Evolutionary conservation across 2,329 filamentous ascomycete species (phyloP).

Genomic region (Penicillium hesseltinei): DNA sequence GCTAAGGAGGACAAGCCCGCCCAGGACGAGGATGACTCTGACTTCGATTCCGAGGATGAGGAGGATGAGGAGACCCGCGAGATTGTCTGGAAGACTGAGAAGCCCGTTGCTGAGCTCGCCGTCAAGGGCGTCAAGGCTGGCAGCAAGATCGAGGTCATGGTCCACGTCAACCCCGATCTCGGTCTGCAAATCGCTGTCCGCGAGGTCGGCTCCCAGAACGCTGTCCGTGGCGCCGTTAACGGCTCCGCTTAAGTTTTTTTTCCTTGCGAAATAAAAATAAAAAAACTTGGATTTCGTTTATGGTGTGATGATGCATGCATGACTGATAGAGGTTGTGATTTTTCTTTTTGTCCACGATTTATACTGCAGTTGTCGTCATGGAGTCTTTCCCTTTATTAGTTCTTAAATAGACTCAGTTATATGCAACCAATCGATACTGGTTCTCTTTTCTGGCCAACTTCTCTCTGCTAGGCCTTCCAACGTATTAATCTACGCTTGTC

Average conservation of each 20-base stretch:
- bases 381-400: conserved; percentile 19
- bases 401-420: conserved; percentile 16
- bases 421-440: conserved; percentile 18
- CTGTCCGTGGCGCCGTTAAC: conserved; percentile 65
- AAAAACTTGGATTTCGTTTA: conserved; percentile 22
- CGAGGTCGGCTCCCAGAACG: conserved; percentile 84
- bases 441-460: conserved; percentile 5
- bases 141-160: conserved; percentile 87
- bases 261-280: conserved; percentile 3
- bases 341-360: conserved; percentile 13
- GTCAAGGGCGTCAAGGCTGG: conserved; percentile 82
- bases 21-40: conserved; percentile 59
- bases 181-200: conserved; percentile 75
- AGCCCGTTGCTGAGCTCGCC: conserved; percentile 78
- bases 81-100: conserved; percentile 88
- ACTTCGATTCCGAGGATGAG: conserved; percentile 60
- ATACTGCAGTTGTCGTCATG: conserved; percentile 22
- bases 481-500: neutral
- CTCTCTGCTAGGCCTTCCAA: neutral
- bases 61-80: conserved; percentile 84
- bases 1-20: conserved; percentile 61
- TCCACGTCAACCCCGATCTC: conserved; percentile 81
- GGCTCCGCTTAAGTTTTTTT: conserved; percentile 25
- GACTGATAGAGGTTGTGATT: conserved; percentile 28
- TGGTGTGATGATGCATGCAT: conserved; percentile 30